Conservation (phyloP, 805 yeast genomes). For the Saccharomycopsis fibuligera region DNA sequence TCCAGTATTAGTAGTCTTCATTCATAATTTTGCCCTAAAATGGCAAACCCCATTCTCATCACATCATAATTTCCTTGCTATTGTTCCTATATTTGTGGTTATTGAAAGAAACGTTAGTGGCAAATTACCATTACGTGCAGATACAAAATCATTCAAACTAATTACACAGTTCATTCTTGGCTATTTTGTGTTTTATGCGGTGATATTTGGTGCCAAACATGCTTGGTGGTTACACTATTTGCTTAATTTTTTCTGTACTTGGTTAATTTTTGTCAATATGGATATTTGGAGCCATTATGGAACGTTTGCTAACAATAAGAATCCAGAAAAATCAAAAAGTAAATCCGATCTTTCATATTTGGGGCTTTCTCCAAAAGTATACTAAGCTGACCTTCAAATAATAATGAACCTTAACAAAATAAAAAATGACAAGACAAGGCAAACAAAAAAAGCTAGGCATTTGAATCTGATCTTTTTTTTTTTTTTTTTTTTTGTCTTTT, state of each 20-base stretch:
- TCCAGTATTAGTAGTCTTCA: conserved; percentile 74
- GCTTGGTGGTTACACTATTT: conserved; percentile 82
- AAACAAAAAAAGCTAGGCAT: too few relatives aligned
- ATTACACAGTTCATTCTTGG: conserved; percentile 35
- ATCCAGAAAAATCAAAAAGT: neutral
- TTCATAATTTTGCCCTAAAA: conserved; percentile 67
- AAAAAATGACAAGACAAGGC: too few relatives aligned
- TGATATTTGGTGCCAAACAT: conserved; percentile 72
- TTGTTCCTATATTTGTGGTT: conserved; percentile 62
- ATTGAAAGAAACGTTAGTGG: conserved; percentile 50
- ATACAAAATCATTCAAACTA: conserved; percentile 24
- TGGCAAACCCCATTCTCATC: conserved; percentile 85
- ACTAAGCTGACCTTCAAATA: neutral
- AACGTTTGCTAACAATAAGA: neutral
- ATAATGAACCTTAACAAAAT: neutral
- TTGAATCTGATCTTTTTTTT: neutral
- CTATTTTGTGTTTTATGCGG: conserved; percentile 54
- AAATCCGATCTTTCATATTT: neutral
- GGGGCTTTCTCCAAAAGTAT: neutral
- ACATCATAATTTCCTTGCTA: conserved; percentile 76
- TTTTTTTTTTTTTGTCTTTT: conserved; percentile 13
- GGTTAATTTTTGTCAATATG: conserved; percentile 33
- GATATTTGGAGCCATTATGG: conserved; percentile 7
- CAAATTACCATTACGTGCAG: conserved; percentile 20
- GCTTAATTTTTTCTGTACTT: conserved; percentile 56